Evolutionary conservation across 495 filamentous ascomycete genomes (phyloP), one percentile per base, ranked within the genome.

Genomic region (Neurospora sp.): DNA sequence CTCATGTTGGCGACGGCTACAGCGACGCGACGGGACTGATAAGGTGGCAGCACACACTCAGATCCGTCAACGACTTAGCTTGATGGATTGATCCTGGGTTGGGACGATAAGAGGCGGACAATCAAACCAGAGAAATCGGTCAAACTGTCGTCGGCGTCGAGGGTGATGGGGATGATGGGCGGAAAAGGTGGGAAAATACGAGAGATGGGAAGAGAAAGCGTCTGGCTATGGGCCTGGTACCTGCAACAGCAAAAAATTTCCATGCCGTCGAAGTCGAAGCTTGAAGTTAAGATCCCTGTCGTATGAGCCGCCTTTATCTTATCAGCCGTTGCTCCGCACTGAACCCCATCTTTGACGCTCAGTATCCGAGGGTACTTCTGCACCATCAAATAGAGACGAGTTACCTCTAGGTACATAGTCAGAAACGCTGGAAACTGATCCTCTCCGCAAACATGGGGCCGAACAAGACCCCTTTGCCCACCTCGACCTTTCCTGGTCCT

Each of bases 1-100:
- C 74, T 81, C 78, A 81, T 78, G 75, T 78, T 80, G 31, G 70
- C 72, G 72, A 69, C 59, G 70, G 54, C 28, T 66, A 66, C 54
- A 17, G 54, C 54, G 54, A 45, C 69, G 21, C 54, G 24, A 39
- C 11, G 21, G 40, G 39, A 73, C 28, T 72, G 66, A 45, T 36
- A 38, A 70, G 59, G 17, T 71, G 34, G 43, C 17, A 15, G 31
- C 38, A 36, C 24, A 72, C 36, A 39, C 38, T 70, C 38, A 54
- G 54, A 24, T 69, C 36, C 19, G 48, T 66, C 28, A 66, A 71
- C 24, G 21, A 37, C n/a, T 24, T 36, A 24, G 66, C 24, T 69
- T 71, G 69, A 48, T n/a, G 73, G 70, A 69, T 69, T 3, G n/a
- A 37, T 74, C 24, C 39, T 45, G 7, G 31, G 62, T 71, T 34